Base-by-base conservation (phyloP, 768 basidiomycete species). In the Cubamyces sp. region DNA sequence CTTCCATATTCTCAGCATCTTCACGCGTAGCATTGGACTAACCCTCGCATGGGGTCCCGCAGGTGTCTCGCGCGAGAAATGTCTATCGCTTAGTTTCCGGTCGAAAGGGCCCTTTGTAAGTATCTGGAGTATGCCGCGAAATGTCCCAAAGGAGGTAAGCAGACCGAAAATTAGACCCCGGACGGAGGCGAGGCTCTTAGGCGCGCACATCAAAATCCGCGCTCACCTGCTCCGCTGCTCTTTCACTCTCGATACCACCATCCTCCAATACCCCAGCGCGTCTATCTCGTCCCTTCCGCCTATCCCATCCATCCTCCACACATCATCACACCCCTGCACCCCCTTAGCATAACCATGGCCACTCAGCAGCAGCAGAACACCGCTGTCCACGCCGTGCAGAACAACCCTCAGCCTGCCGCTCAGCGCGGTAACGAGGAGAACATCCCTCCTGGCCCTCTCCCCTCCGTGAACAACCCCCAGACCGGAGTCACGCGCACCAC, bases 171-270 rank as follows among this genome's bases (percentile, higher is more conserved):
- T 34, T 28, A 28, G 43, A 21, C 54, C 54, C 30, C 42, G 28
- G 47, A 21, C n/a, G 23, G 25, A 37, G 50, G 30, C n/a, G 6
- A 19, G 26, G 11, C 18, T 42, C 42, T 34, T 55, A 55, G 43
- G 54, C 54, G 54, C 54, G 28, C 43, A 14, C 9, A 30, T 45
- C 45, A 55, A 55, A 55, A 55, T 12, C 8, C 43, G 54, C 30
- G 18, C 8, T 3, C 1, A n/a, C 3, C 15, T 30, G 43, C 42
- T 18, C 19, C 25, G 18, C 34, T n/a, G 16, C 40, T 43, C 53
- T 11, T 28, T 42, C 41, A 26, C 53, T 43, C 21, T 9, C 53
- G 23, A n/a, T 30, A 19, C 53, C 40, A 54, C 53, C 41, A 8
- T 26, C 52, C 23, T 15, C 28, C 39, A 54, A 16, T 16, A 43